Conservation (phyloP, 208 protist species). For the Endotrypanum monterogeii region DNA sequence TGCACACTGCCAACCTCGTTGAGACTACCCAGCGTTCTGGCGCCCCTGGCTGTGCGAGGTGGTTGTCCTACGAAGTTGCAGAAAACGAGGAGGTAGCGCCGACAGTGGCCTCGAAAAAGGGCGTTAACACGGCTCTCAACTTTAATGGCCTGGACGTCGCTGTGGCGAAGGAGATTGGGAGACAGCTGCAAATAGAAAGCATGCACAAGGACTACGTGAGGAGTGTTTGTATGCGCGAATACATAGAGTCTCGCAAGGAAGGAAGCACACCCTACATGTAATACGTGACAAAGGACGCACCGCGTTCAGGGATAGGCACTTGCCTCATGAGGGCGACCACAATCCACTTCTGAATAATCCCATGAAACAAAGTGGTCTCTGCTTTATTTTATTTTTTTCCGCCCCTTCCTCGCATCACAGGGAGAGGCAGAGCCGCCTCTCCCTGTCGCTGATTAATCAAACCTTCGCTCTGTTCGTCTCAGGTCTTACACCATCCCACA, state of each 20-base stretch:
- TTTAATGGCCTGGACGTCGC: slow-evolving; percentile 33
- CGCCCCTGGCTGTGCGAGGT: neutral
- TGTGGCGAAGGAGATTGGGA: slow-evolving; percentile 35
- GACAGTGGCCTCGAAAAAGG: neutral
- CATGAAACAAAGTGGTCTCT: no score
- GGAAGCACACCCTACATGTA: slow-evolving; percentile 31
- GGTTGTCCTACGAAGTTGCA: slow-evolving; percentile 13
- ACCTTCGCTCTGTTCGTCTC: no score
- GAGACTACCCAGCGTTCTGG: neutral
- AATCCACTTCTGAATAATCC: no score
- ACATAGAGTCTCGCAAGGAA: slow-evolving; percentile 23
- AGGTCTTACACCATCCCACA: no score
- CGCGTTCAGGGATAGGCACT: neutral
- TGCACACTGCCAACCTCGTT: slow-evolving; percentile 1
- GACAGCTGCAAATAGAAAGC: slow-evolving; percentile 6
- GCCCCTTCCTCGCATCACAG: no score
- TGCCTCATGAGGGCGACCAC: neutral
- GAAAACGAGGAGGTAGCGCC: slow-evolving; percentile 4
- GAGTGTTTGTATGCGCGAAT: slow-evolving; percentile 10
- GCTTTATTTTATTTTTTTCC: no score
- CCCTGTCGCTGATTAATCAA: no score
- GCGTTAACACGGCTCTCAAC: slow-evolving; percentile 25
- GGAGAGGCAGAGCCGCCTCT: no score
- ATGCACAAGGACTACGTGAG: neutral
- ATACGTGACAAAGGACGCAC: neutral